Base-by-base conservation (phyloP, 1,139 yeast genomes). In the Candida tropicalis region DNA sequence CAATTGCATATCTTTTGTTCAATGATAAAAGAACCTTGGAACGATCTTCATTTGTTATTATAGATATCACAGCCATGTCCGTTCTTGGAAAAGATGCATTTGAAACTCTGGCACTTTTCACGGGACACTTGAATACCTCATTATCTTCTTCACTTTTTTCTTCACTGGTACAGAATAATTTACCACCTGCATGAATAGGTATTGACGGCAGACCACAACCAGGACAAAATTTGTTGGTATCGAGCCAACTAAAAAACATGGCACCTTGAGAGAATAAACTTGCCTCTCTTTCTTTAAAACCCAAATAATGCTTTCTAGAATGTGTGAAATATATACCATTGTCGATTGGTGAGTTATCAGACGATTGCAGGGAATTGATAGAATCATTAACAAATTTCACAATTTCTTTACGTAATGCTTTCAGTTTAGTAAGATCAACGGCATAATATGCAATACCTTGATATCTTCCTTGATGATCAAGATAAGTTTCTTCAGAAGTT, bases 51-150 rank as follows among this genome's bases (percentile, higher is more conserved):
- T 85, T 83, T 25, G 89, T 75, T 16, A 89, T 80, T 1, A 95
- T 95, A 11, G 88, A 82, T 48, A 91, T 91, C 29, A 88, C 79
- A 2, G 88, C 95, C 6, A 93, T 84, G 59, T 91, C 99, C 0
- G 96, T 88, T 44, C 99, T 73, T 9, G 99, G 99, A 70, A 89
- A 93, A 28, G 90, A 81, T 26, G 84, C 80, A 57, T 81, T 80
- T 17, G 82, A 74, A 4, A 83, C 86, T 2, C 65, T 46, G 0
- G 81, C 71, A 43, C 66, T 68, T 47, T 78, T 75, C 1, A 81
- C 84, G 0, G 83, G 82, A 59, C 90, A 84, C 5, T 54, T 56
- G 37, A 54, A 59, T 8, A 49, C 51, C 11, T 57, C 66, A 34
- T 44, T 56, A 41, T 39, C 49, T 41, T 29, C 40, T 13, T 22